Evolutionary conservation across 768 basidiomycete genomes (phyloP), one percentile per base, ranked within the genome.

Genomic region (Pleurotus ostreatus): DNA sequence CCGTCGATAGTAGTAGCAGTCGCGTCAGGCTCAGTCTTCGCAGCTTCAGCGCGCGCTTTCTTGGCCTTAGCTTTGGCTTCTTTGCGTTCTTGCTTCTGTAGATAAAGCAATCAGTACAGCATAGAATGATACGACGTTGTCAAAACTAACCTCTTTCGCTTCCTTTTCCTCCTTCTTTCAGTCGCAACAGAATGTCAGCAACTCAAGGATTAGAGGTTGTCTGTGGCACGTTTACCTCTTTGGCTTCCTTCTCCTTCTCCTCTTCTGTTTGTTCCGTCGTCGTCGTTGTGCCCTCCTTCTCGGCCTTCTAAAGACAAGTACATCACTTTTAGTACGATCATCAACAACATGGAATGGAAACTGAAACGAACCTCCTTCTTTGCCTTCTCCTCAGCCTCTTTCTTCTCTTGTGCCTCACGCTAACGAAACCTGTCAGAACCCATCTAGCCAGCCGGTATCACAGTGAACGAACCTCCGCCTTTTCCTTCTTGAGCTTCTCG

Each of bases 401-500:
- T 71, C 30, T 34, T 34, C 11, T 34, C 30, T 34, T 34, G 30
- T 34, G 30, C 30, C 30, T 34, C 30, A 34, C 30, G 30, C 30
- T 34, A 34, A 61, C 43, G 56, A 53, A 48, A 65, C 30, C 57
- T 51, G n/a, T 59, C 45, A 61, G 60, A 60, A 49, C 60, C 66
- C 59, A 61, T 44, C 34, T 46, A 61, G 37, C 47, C 22, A 46
- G 51, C 51, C 38, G 49, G 53, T 39, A 44, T 51, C 38, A 49
- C 30, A 44, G 34, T 52, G 60, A 60, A 65, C 64, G 59, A 61
- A 81, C 80, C 76, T 81, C 80, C 15, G 77, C 80, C 64, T 82
- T 82, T 74, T 93, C 90, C 68, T 85, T 88, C 82, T 92, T 90
- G 55, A 93, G 74, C 70, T 88, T 91, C 66, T 87, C 91, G 57